Base-by-base conservation (phyloP, 305 asterid genomes). In the Fraxinus latifolia region DNA sequence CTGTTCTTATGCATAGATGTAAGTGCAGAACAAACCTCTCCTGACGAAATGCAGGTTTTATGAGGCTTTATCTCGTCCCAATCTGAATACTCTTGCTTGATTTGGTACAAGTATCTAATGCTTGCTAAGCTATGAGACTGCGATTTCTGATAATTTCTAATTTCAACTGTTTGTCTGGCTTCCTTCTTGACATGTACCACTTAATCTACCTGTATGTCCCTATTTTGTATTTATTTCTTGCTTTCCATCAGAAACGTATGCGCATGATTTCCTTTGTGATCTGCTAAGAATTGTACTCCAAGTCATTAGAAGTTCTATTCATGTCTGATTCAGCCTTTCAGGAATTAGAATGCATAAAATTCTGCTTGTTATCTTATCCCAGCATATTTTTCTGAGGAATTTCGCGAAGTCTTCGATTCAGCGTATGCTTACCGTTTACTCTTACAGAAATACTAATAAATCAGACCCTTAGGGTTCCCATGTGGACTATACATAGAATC, bases 21-120 rank as follows among this genome's bases (percentile, higher is more conserved):
- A 82, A 77, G 81, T 82, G 74, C 53, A 67, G 77, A 77, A 29
- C 71, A 36, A 62, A 55, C 72, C 77, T 39, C 47, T 79, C 83
- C 77, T 71, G 21, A 7, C 62, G 62, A 60, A 73, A 79, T 77
- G 86, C 60, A 81, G 74, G 84, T 74, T 81, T 80, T 79, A 67
- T 77, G 27, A 70, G 39, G 74, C 80, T 34, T 39, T 78, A 72
- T 81, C 78, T 79, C 77, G 79, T 68, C 71, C 84, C 68, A 1
- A 29, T 31, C 75, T 80, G 81, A 74, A 74, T 81, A 55, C 71
- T 81, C 87, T 68, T 39, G 74, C 81, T 25, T 80, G 80, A 80
- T 67, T 70, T 70, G 23, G 75, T 31, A 70, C 23, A n/a, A 78
- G 77, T 77, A 25, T 85, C 62, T 78, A 58, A 36, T 80, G 12